A percentile compares a stretch with the other conserved stretches of the same genome.
Evolutionary conservation across 1,284 basidiomycete species (phyloP).

Genomic region (Grifola frondosa): DNA sequence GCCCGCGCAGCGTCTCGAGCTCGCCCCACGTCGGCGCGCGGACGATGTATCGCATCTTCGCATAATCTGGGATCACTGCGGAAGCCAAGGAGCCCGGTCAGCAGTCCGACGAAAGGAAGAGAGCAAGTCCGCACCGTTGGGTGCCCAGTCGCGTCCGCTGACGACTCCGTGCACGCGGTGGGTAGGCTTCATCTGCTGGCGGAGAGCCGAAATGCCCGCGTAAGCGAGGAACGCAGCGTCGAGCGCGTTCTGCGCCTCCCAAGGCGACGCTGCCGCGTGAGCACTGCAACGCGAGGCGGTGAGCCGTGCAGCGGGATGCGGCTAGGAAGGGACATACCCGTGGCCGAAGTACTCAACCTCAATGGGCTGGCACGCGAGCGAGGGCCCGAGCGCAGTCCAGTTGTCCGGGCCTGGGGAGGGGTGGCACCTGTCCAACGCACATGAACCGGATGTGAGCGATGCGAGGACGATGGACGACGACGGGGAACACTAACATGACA

Average conservation of each 20-base stretch:
- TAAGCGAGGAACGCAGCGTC: constrained; percentile 85
- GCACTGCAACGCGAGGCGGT: constrained; percentile 42
- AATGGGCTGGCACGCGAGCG: constrained; percentile 59
- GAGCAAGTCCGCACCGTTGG: constrained; percentile 51
- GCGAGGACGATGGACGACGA: background rate
- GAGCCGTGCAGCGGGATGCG: background rate
- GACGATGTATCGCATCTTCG: constrained; percentile 69
- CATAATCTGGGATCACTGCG: constrained; percentile 79
- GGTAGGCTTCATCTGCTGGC: constrained; percentile 57
- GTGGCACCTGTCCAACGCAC: constrained; percentile 54
- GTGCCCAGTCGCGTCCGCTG: constrained; percentile 56
- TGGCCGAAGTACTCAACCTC: constrained; percentile 68
- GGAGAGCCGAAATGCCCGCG: constrained; percentile 67
- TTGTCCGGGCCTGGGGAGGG: constrained; percentile 51
- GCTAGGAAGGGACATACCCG: constrained; percentile 57
- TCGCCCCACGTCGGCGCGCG: constrained; percentile 69
- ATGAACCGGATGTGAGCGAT: constrained; percentile 10
- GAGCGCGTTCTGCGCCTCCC: constrained; percentile 84
- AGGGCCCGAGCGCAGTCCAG: constrained; percentile 49
- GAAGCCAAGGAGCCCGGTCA: background rate
- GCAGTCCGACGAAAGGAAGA: constrained; percentile 2
- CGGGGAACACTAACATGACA: constrained; percentile 53
- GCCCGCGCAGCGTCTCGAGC: constrained; percentile 50
- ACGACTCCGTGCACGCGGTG: constrained; percentile 72
- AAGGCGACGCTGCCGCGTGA: constrained; percentile 73